phyloP scores from a whole-genome alignment of 768 basidiomycete genomes.

The Trametes coccinea region DNA sequence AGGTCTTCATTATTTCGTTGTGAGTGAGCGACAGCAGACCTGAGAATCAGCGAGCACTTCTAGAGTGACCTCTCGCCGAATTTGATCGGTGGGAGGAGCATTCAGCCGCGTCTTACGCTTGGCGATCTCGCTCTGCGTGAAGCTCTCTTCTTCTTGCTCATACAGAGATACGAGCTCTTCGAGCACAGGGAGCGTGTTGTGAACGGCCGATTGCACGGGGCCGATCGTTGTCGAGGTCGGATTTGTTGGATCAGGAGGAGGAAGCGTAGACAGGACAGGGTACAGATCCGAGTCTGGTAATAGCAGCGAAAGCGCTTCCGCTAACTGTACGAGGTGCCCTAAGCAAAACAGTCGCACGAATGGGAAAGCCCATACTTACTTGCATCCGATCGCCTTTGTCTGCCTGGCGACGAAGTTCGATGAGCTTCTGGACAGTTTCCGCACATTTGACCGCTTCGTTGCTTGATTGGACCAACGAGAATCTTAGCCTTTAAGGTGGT shows the following conservation, averaged over 20 bases:
- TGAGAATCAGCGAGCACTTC: constrained; percentile 65
- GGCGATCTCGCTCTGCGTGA: constrained; percentile 66
- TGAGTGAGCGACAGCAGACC: constrained; percentile 38
- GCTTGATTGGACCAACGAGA: constrained; percentile 38
- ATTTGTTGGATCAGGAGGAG: constrained; percentile 74
- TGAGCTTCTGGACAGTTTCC: constrained; percentile 74
- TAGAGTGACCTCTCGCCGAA: constrained; percentile 62
- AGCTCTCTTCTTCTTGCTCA: constrained; percentile 62
- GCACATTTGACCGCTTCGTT: constrained; percentile 79
- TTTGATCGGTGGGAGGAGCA: constrained; percentile 56
- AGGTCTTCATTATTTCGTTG: constrained; percentile 8
- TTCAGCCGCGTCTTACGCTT: constrained; percentile 78
- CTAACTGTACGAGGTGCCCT: constrained; percentile 47
- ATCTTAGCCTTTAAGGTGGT: background rate
- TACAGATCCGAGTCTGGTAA: constrained; percentile 75
- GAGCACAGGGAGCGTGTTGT: constrained; percentile 69
- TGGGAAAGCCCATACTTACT: constrained; percentile 37
- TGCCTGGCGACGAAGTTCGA: constrained; percentile 59
- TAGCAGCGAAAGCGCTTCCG: constrained; percentile 62
- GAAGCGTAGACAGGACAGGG: constrained; percentile 60
- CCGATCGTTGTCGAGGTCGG: constrained; percentile 63
- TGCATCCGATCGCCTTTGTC: constrained; percentile 53
- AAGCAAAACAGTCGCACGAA: background rate
- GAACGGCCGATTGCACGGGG: constrained; percentile 58
- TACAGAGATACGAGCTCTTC: constrained; percentile 68